Percentiles rank a stretch among this genome's conserved stretches.
Conservation (phyloP, 371 early-diverging fungal species). For the Capillidium heterosporum region DNA sequence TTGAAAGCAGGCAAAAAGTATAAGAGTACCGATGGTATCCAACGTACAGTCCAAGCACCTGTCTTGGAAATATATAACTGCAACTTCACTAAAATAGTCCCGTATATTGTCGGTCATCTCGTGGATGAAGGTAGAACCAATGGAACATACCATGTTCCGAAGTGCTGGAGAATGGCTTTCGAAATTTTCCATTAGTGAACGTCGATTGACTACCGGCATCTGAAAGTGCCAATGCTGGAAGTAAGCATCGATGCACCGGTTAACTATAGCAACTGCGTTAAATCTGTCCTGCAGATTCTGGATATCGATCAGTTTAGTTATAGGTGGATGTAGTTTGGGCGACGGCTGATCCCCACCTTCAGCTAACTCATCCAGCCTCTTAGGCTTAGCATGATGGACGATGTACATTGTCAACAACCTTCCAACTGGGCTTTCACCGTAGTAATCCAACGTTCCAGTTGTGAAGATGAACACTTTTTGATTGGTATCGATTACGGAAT, state of each 20-base stretch:
- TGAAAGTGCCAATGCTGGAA: not conserved
- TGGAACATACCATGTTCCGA: not conserved
- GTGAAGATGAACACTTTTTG: not conserved
- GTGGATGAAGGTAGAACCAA: not conserved
- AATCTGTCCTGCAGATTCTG: not conserved
- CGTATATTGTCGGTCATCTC: not conserved
- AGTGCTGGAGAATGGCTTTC: not conserved
- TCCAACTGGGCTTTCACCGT: slow-evolving; percentile 1
- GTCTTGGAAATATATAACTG: not conserved
- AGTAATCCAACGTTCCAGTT: not conserved
- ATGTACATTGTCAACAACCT: not conserved
- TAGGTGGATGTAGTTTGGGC: too few species aligned
- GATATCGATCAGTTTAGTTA: too few species aligned
- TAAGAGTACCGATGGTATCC: not conserved
- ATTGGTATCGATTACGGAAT: slow-evolving; percentile 1
- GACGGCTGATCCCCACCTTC: not conserved
- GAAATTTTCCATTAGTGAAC: not conserved
- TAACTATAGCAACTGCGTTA: too few species aligned
- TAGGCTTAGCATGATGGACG: not conserved
- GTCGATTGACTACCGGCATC: not conserved
- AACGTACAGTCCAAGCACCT: not conserved
- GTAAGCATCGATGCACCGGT: not conserved
- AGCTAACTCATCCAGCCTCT: not conserved
- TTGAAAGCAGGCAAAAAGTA: not conserved
- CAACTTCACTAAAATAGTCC: not conserved